Evolutionary conservation across 805 yeast species (phyloP), one percentile per base, ranked within the genome.

Genomic region (Yamadazyma phyllophila): DNA sequence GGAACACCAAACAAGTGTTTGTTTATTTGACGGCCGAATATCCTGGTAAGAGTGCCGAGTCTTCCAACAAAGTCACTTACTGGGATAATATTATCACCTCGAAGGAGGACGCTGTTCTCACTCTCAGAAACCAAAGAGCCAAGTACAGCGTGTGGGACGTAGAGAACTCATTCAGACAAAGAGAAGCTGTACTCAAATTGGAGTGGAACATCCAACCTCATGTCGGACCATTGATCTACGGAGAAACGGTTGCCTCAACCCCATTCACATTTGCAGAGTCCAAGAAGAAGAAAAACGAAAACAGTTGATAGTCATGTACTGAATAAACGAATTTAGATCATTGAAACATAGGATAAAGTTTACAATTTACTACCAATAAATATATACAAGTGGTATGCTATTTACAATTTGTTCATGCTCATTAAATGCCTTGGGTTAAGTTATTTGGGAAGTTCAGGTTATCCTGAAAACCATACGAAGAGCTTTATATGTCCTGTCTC

Each of bases 1-100:
- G 97, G 97, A 94, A 92, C 67, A 94, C 99, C 10, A 92, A 92
- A 61, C 98, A 92, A 65, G 82, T 92, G n/a, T 92, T 94, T 58
- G 87, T 85, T 4, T 94, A 92, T 58, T 72, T 94, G 51, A 87
- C 95, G 2, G 96, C 95, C 1, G 92, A 88, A 59, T 91, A 91
- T 57, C 70, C 73, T 13, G 81, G 81, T 71, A 61, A 66, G 47
- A 55, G 66, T 49, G 54, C 53, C 1, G 70, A 62, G 8, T 65
- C 77, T n/a, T 60, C 63, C 2, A 85, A 83, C 63, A 81, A 82
- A 52, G 87, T 91, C 32, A 85, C 92, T 0, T 82, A 87, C 59
- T 92, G 99, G 99, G 98, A 92, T 67, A 78, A 78, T 53, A 92
- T 92, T 54, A 80, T 92, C 53, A 70, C 76, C 1, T 51, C 63